These are phyloP conservation scores for Seiridium unicorne DNA, from an alignment of 2,329 filamentous ascomycete genomes.

Conservation along the genomic window DNA sequence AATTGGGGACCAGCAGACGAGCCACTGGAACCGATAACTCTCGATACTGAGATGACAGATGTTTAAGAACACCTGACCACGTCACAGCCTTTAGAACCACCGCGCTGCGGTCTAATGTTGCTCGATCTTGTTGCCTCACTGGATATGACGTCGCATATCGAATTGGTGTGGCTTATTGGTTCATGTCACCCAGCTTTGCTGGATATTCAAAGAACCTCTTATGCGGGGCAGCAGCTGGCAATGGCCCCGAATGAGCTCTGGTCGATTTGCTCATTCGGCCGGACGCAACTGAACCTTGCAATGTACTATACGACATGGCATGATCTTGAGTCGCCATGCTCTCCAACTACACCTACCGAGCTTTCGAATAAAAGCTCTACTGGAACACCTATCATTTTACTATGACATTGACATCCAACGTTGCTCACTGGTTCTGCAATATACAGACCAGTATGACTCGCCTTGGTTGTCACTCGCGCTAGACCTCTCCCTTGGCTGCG, in stretches of 20 bases:
- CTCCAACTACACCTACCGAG: background rate
- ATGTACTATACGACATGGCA: background rate
- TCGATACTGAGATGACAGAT: conserved; percentile 60
- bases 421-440: background rate
- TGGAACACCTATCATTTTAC: background rate
- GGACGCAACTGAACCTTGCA: background rate
- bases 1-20: conserved; percentile 83
- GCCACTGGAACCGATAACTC: conserved; percentile 33
- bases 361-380: no score
- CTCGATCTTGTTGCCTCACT: conserved; percentile 24
- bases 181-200: conserved; percentile 26
- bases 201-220: conserved; percentile 18
- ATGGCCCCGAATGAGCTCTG: background rate
- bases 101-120: conserved; percentile 19
- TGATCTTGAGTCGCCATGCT: background rate
- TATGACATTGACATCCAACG: background rate
- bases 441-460: background rate
- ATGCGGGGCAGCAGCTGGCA: background rate
- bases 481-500: background rate
- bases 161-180: conserved; percentile 18
- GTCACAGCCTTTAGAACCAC: background rate
- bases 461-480: background rate
- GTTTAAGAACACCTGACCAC: conserved; percentile 34
- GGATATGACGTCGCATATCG: conserved; percentile 26
- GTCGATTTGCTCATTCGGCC: background rate